Evolutionary conservation across 2,329 filamentous ascomycete genomes (phyloP).

Genomic region (Knufia fluminis): DNA sequence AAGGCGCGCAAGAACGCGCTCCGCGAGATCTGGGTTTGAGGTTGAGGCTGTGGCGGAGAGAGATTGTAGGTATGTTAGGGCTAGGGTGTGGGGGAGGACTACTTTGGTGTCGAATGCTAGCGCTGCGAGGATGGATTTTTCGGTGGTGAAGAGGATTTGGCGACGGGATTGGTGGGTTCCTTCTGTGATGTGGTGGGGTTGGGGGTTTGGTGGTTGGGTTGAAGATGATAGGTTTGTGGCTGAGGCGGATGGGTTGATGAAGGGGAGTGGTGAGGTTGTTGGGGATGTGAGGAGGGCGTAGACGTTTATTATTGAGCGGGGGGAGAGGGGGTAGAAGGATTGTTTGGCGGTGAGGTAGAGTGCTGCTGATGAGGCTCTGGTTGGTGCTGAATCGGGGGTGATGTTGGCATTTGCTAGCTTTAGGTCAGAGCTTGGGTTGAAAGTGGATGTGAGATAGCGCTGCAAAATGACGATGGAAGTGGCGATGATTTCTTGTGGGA

Average conservation of each 20-base stretch:
- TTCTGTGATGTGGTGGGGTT: conserved; percentile 62
- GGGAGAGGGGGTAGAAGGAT: conserved; percentile 63
- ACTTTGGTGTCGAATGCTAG: conserved; percentile 79
- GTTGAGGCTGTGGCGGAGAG: conserved; percentile 47
- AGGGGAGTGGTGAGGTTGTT: conserved; percentile 44
- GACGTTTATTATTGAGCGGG: conserved; percentile 73
- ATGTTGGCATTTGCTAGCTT: neutral
- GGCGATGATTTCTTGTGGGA: conserved; percentile 78
- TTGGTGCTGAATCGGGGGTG: neutral
- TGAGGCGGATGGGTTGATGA: conserved; percentile 27
- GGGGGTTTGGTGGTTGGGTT: conserved; percentile 32
- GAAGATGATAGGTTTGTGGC: neutral
- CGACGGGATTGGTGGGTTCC: conserved; percentile 59
- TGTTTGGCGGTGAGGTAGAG: conserved; percentile 78
- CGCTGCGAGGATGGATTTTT: conserved; percentile 65
- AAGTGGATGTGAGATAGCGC: conserved; percentile 40
- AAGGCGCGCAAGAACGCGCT: conserved; percentile 64
- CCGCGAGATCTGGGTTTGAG: conserved; percentile 47
- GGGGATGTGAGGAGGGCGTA: conserved; percentile 70
- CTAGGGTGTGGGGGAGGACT: conserved; percentile 73
- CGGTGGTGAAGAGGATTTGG: conserved; percentile 58
- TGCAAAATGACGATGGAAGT: conserved; percentile 75
- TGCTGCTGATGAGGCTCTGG: conserved; percentile 66
- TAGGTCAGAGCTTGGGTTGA: neutral
- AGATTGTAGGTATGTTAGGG: conserved; percentile 85